phyloP scores from a whole-genome alignment of 1,284 basidiomycete species.

The Cryptococcus sp. region DNA sequence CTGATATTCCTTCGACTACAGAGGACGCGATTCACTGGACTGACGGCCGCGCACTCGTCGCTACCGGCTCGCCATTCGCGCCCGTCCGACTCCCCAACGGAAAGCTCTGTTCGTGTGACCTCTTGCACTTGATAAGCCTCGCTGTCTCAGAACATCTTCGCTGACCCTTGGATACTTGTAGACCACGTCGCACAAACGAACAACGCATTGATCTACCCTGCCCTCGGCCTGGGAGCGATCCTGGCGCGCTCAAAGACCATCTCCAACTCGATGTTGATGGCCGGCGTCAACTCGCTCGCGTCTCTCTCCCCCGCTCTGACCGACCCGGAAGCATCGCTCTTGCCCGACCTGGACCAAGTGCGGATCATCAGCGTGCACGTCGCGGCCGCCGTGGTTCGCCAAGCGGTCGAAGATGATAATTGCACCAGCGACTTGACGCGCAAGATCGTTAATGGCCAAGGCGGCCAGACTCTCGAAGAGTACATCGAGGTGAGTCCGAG shows the following conservation, averaged over 20 bases:
- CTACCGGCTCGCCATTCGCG: conserved; percentile 79
- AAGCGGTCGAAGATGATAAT: conserved; percentile 70
- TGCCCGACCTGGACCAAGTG: conserved; percentile 68
- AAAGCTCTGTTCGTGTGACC: conserved; percentile 30
- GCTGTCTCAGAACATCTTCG: background rate
- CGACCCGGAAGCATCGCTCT: conserved; percentile 62
- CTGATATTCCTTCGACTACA: background rate
- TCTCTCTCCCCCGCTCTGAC: conserved; percentile 71
- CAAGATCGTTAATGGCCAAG: conserved; percentile 44
- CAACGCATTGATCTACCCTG: conserved; percentile 76
- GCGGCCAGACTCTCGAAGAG: conserved; percentile 40
- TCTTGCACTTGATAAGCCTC: background rate
- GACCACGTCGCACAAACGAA: conserved; percentile 51
- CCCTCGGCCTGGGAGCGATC: conserved; percentile 72
- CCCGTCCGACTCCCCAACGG: conserved; percentile 64
- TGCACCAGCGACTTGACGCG: conserved; percentile 44
- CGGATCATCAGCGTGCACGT: conserved; percentile 57
- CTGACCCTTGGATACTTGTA: conserved; percentile 10
- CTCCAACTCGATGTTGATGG: conserved; percentile 70
- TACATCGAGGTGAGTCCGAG: conserved; percentile 40
- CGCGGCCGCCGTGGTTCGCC: conserved; percentile 74
- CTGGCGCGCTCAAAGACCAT: conserved; percentile 64
- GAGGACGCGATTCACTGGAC: conserved; percentile 64
- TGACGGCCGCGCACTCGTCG: conserved; percentile 69
- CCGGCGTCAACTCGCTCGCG: conserved; percentile 66